Percentiles rank a stretch among this genome's conserved stretches.
Conservation (phyloP, 805 yeast species). For the Myxozyma nipponensis region DNA sequence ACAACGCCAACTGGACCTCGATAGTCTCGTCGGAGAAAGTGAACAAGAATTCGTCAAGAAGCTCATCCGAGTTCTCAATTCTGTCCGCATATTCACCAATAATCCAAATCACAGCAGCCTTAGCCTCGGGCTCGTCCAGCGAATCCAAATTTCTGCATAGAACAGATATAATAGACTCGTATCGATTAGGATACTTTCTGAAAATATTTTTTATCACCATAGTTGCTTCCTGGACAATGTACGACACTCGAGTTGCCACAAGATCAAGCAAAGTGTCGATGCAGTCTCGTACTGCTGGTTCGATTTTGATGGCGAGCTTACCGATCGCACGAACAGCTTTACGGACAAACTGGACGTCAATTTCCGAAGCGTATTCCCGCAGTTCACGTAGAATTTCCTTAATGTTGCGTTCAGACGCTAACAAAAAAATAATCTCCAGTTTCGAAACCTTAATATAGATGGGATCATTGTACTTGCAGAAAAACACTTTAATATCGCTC, state of each 20-base stretch:
- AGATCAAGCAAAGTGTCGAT: slow-evolving; percentile 59
- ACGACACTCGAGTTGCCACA: slow-evolving; percentile 60
- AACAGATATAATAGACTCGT: slow-evolving; percentile 43
- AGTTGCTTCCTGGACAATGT: slow-evolving; percentile 74
- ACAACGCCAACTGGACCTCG: slow-evolving; percentile 67
- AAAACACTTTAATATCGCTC: slow-evolving; percentile 74
- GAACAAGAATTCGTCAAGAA: slow-evolving; percentile 44
- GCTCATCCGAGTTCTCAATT: slow-evolving; percentile 43
- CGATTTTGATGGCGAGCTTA: slow-evolving; percentile 74
- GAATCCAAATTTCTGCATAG: slow-evolving; percentile 46
- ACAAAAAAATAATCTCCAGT: slow-evolving; percentile 74
- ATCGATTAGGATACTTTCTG: slow-evolving; percentile 66
- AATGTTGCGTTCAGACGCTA: slow-evolving; percentile 65
- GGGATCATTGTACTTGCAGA: slow-evolving; percentile 80
- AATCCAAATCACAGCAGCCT: slow-evolving; percentile 77
- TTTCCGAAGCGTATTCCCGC: slow-evolving; percentile 81
- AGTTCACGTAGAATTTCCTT: slow-evolving; percentile 65
- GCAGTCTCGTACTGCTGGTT: slow-evolving; percentile 58
- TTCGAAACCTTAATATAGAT: slow-evolving; percentile 86
- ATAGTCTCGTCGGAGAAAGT: slow-evolving; percentile 59
- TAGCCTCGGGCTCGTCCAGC: slow-evolving; percentile 74
- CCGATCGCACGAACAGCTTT: slow-evolving; percentile 89
- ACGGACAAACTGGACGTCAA: slow-evolving; percentile 79
- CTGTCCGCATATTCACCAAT: slow-evolving; percentile 63
- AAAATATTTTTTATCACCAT: slow-evolving; percentile 72